Conservation (phyloP, 2,329 filamentous ascomycete species). For the Rhinocladiella mackenziei region DNA sequence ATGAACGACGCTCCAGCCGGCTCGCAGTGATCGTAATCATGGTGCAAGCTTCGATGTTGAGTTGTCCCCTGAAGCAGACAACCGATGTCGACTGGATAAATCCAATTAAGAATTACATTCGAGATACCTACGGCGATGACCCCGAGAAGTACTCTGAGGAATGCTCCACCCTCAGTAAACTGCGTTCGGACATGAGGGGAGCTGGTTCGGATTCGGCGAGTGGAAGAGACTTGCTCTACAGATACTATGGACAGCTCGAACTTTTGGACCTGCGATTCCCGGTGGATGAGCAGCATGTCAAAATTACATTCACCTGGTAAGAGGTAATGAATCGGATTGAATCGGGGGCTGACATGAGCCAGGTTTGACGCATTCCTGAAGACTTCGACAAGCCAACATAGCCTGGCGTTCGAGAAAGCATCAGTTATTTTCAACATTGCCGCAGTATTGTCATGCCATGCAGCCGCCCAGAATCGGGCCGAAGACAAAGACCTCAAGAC, state of each 20-base stretch:
- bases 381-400: conserved; percentile 95
- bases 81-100: conserved; percentile 98
- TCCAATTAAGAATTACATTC: conserved; percentile 89
- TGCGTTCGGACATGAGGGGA: conserved; percentile 97
- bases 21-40: conserved; percentile 54
- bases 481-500: conserved; percentile 93
- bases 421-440: conserved; percentile 99
- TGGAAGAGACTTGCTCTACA: conserved; percentile 86
- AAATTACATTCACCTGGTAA: conserved; percentile 97
- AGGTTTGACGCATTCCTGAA: conserved; percentile 99
- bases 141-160: conserved; percentile 94
- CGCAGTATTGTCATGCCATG: conserved; percentile 92
- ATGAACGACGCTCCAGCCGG: no score
- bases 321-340: neutral
- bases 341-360: conserved; percentile 2
- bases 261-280: conserved; percentile 91
- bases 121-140: conserved; percentile 90
- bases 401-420: conserved; percentile 94
- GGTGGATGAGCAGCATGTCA: conserved; percentile 97
- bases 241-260: conserved; percentile 97
- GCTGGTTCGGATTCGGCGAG: conserved; percentile 95
- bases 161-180: conserved; percentile 85
- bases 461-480: conserved; percentile 83
- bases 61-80: conserved; percentile 83
- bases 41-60: conserved; percentile 92